Evolutionary conservation across 306 rosid species (phyloP), one percentile per base, ranked within the genome.

Genomic region (Fragaria nilgerrensis): DNA sequence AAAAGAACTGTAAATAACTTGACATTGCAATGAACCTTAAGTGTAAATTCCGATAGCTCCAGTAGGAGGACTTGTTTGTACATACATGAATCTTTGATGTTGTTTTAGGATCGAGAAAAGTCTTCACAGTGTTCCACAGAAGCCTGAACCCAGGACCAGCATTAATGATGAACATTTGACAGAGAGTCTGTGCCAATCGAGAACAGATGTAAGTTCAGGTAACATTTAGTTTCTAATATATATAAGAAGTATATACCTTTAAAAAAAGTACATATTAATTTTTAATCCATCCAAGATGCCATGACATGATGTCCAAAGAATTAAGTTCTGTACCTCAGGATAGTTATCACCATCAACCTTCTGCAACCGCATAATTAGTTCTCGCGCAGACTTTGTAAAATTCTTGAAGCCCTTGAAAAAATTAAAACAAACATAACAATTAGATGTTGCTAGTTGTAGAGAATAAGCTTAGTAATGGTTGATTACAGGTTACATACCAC

Each of bases 71-170:
- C 29, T 48, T 58, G 52, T 34, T 66, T 79, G 25, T 67, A 78
- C 91, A 53, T 86, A 95, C 99, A 88, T 92, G 97, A 70, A 95
- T 95, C 85, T 95, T 95, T 50, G 99, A 92, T 75, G 99, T 88
- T 73, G 99, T 95, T 77, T 87, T 93, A 49, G 99, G 99, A 87
- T 95, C 98, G 7, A 95, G 90, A 68, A 95, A 95, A 75, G 91
- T 83, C 85, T 95, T 95, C 68, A 95, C 88, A 32, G 97, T 87
- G 87, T 78, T 92, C 99, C 97, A 95, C 16, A 92, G 84, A 74
- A 95, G 81, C 86, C 99, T 90, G 83, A 95, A 95, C 77, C 99
- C 99, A 63, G 94, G 91, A 77, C 99, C 98, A 77, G 97, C 99
- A 87, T 95, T 95, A 78, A 95, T 95, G 73, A 95, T 91, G 81